Evolutionary conservation across 2,329 filamentous ascomycete genomes (phyloP).

Genomic region (Geosmithia morbida): DNA sequence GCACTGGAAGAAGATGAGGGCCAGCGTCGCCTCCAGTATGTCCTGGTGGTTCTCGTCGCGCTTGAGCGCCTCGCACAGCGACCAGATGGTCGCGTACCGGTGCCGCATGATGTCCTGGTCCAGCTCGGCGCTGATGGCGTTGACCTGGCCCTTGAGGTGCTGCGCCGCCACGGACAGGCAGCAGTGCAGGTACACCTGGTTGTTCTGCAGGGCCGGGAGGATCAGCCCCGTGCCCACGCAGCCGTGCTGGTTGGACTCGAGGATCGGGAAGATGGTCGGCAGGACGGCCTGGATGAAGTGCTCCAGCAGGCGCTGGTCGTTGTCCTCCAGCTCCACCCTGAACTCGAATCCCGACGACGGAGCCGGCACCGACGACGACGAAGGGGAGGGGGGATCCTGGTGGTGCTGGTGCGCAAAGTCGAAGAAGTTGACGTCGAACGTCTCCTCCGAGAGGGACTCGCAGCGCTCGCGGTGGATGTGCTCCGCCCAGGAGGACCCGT

Average conservation of each 20-base stretch:
- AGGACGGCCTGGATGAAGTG: slow-evolving; percentile 85
- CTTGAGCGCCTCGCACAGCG: slow-evolving; percentile 70
- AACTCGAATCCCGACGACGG: slow-evolving; percentile 34
- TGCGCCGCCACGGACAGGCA: slow-evolving; percentile 87
- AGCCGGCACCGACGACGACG: too few species aligned
- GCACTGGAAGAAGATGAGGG: slow-evolving; percentile 94
- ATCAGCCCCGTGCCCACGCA: slow-evolving; percentile 70
- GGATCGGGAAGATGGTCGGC: slow-evolving; percentile 79
- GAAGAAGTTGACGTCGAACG: slow-evolving; percentile 65
- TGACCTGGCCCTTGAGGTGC: slow-evolving; percentile 65
- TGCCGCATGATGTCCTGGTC: slow-evolving; percentile 88
- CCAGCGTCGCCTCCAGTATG: slow-evolving; percentile 83
- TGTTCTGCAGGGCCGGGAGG: slow-evolving; percentile 74
- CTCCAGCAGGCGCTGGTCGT: slow-evolving; percentile 73
- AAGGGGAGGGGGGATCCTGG: too few species aligned
- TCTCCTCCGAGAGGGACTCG: slow-evolving; percentile 53
- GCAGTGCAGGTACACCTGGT: slow-evolving; percentile 90
- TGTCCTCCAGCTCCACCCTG: slow-evolving; percentile 71
- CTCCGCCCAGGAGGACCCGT: slow-evolving; percentile 47
- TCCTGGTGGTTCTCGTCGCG: slow-evolving; percentile 71
- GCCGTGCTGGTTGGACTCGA: slow-evolving; percentile 80
- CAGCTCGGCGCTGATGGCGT: slow-evolving; percentile 54
- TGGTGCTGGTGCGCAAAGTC: slow-evolving; percentile 69
- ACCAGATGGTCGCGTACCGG: slow-evolving; percentile 73
- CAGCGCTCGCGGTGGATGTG: slow-evolving; percentile 24